Conservation (phyloP, 2,329 filamentous ascomycete genomes). For the Colletotrichum plurivorum region DNA sequence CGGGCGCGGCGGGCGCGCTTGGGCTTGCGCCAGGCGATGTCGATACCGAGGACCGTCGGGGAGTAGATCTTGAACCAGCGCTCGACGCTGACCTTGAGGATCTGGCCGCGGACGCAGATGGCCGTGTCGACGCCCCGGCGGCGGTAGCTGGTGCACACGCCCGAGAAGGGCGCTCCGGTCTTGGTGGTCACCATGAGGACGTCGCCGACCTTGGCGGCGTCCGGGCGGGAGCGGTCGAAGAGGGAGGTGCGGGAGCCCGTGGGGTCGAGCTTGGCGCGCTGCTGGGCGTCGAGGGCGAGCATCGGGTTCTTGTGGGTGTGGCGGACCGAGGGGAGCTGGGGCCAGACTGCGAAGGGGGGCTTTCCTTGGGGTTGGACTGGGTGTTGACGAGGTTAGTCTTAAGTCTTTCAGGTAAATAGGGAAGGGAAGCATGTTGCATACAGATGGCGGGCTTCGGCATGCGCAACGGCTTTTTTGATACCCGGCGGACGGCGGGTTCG, state of each 20-base stretch:
- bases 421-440: constrained; percentile 44
- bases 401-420: too few species aligned
- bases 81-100: constrained; percentile 91
- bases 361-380: constrained; percentile 26
- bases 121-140: constrained; percentile 90
- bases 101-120: constrained; percentile 86
- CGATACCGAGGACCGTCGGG: constrained; percentile 89
- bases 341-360: constrained; percentile 47
- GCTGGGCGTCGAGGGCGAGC: constrained; percentile 73
- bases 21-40: constrained; percentile 88
- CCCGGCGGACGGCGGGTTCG: constrained; percentile 43
- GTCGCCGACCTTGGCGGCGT: constrained; percentile 87
- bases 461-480: constrained; percentile 46
- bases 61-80: constrained; percentile 98
- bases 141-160: constrained; percentile 89
- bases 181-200: constrained; percentile 91
- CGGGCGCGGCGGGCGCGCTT: constrained; percentile 90
- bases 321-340: constrained; percentile 68
- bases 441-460: constrained; percentile 46
- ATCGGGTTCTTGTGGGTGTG: constrained; percentile 77
- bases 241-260: constrained; percentile 85
- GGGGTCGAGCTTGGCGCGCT: constrained; percentile 85
- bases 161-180: constrained; percentile 87
- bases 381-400: background rate
- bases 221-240: constrained; percentile 83